phyloP scores from a whole-genome alignment of 2,329 filamentous ascomycete species.

The Paracorniculantispora psalliotae region DNA sequence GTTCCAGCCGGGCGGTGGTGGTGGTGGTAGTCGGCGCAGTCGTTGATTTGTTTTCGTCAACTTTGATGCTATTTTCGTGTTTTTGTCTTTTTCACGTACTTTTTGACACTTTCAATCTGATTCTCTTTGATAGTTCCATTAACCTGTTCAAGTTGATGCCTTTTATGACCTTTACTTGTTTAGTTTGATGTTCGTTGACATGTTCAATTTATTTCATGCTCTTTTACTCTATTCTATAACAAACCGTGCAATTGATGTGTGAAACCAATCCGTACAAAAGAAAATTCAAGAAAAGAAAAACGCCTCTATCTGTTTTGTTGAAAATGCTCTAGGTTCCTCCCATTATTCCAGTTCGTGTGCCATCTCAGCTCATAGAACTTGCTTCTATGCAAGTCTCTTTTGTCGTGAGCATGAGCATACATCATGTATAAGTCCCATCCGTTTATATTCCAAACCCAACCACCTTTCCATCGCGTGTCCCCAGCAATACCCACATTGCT shows the following conservation, averaged over 20 bases:
- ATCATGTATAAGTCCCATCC: neutral
- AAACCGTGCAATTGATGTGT: neutral
- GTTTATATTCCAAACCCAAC: neutral
- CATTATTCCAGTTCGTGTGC: neutral
- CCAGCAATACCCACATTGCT: neutral
- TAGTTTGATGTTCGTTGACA: neutral
- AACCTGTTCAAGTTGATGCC: too few species aligned
- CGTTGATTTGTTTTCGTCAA: neutral
- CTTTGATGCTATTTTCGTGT: too few species aligned
- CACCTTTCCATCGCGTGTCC: too few species aligned
- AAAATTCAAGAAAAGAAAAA: neutral
- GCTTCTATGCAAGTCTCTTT: neutral
- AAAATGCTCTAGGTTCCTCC: neutral
- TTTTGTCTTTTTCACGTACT: too few species aligned
- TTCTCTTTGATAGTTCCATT: too few species aligned
- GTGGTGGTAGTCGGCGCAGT: neutral
- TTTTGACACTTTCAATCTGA: too few species aligned
- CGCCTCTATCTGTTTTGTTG: constrained; percentile 4
- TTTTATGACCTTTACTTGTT: neutral
- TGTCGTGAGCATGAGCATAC: neutral
- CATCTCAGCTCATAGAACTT: neutral
- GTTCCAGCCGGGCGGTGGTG: neutral
- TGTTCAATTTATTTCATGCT: too few species aligned
- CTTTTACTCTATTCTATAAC: constrained; percentile 2
- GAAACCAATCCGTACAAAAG: neutral